A percentile compares a stretch with the other conserved stretches of the same genome.
Evolutionary conservation across 805 yeast genomes (phyloP).

Genomic region (Candida tibetensis): DNA sequence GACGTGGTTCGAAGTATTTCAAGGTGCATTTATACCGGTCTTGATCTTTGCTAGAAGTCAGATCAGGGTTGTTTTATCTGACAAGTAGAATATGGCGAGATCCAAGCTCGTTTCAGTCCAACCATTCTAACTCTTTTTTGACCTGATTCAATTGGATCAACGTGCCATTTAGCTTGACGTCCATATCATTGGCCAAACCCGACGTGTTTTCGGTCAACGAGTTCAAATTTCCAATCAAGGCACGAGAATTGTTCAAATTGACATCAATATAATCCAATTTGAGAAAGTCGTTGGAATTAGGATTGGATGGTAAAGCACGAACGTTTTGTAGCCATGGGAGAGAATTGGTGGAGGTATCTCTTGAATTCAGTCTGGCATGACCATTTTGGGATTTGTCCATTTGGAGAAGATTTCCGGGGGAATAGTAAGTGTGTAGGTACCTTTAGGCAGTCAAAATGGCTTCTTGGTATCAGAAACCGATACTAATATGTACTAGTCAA

Average conservation of each 20-base stretch:
- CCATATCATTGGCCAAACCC: conserved; percentile 6
- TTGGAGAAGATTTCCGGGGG: too few species aligned
- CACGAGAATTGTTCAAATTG: conserved; percentile 37
- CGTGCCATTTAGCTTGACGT: conserved; percentile 14
- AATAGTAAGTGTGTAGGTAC: too few species aligned
- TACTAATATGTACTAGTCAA: too few species aligned
- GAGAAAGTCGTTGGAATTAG: conserved; percentile 30
- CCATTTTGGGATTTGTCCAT: neutral
- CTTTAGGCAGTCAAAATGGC: too few species aligned
- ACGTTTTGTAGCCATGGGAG: conserved; percentile 23
- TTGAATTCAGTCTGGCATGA: neutral
- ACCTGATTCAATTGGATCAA: conserved; percentile 18
- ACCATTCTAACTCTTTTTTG: conserved; percentile 24
- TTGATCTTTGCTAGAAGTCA: too few species aligned
- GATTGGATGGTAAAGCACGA: conserved; percentile 34
- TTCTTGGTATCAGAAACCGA: too few species aligned
- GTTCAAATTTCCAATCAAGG: conserved; percentile 23
- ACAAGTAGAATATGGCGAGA: too few species aligned
- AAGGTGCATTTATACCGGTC: too few species aligned
- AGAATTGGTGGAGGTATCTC: neutral
- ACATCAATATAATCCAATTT: conserved; percentile 37
- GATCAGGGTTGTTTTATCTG: too few species aligned
- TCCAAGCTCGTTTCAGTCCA: too few species aligned
- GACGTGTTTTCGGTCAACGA: conserved; percentile 11
- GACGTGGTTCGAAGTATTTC: too few species aligned